A percentile compares a stretch with the other conserved stretches of the same genome.
phyloP scores from a whole-genome alignment of 1,284 basidiomycete genomes.

The Amylostereum chailletii region DNA sequence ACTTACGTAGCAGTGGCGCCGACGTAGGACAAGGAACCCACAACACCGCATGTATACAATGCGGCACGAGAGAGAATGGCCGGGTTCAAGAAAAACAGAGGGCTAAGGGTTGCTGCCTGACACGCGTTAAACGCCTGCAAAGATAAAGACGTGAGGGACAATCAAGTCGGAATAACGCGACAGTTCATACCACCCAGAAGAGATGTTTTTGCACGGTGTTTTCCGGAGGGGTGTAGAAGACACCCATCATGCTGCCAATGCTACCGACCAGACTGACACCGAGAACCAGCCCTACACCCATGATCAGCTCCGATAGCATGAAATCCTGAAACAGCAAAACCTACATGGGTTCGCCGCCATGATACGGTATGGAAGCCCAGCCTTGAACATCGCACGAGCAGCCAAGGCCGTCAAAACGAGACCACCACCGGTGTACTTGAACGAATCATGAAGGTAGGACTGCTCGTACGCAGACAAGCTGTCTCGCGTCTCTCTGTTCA shows the following conservation, averaged over 20 bases:
- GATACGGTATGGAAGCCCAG: slow-evolving; percentile 67
- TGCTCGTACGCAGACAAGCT: slow-evolving; percentile 52
- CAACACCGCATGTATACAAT: slow-evolving; percentile 80
- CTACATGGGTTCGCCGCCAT: slow-evolving; percentile 84
- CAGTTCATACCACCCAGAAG: slow-evolving; percentile 61
- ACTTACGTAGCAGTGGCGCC: slow-evolving; percentile 79
- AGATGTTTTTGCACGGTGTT: slow-evolving; percentile 64
- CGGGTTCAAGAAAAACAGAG: slow-evolving; percentile 81
- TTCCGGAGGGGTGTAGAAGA: slow-evolving; percentile 68
- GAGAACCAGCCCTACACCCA: slow-evolving; percentile 62
- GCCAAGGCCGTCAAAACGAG: slow-evolving; percentile 68
- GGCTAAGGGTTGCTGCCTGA: slow-evolving; percentile 79
- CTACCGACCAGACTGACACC: slow-evolving; percentile 75
- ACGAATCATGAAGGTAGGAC: slow-evolving; percentile 73
- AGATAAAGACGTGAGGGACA: slow-evolving; percentile 2
- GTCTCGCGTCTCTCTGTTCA: slow-evolving; percentile 76
- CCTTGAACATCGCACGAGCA: slow-evolving; percentile 73
- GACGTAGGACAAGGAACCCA: slow-evolving; percentile 79
- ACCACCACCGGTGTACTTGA: slow-evolving; percentile 81
- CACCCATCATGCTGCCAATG: slow-evolving; percentile 75
- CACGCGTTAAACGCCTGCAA: slow-evolving; percentile 75
- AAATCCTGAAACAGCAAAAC: slow-evolving; percentile 14
- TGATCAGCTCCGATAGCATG: not conserved
- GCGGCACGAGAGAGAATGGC: slow-evolving; percentile 85
- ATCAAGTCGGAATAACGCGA: not conserved